Evolutionary conservation across 108 stramenopile species (phyloP), one percentile per base, ranked within the genome.

Genomic region (Nannochloropsis gaditana): DNA sequence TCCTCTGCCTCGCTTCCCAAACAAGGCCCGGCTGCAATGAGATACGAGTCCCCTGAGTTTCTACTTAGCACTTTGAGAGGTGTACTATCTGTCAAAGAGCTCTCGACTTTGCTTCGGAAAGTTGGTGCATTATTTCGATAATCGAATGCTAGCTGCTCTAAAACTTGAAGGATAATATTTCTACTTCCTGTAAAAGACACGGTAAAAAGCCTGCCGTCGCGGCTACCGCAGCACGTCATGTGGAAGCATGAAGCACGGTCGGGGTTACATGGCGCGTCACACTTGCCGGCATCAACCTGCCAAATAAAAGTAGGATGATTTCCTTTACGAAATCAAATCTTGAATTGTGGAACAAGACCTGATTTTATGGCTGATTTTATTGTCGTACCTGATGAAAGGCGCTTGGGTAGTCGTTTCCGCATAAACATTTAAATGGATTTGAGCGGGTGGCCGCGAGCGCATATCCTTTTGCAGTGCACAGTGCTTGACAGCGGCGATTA

Each of bases 321-420:
- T 31, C 31, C 31, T 31, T 31, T 1, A 31, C 31, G 31, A 31
- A 31, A 31, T 31, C 31, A 1, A 31, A 31, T 31, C 1, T 31
- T 31, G 31, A 31, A 31, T 1, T 31, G 31, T 31, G 31, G 31
- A 31, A 31, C 31, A 31, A 31, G 31, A 31, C 31, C 31, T n/a
- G n/a, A n/a, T n/a, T n/a, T n/a, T n/a, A n/a, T 31, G 31, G 31
- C 31, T 31, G 31, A 31, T 31, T 31, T 31, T 31, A 31, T 31
- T 31, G 31, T 31, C 31, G 31, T 73, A 73, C 59, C 59, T 73
- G 59, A n/a, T 73, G 59, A n/a, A 73, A 73, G 59, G 59, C 59
- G n/a, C 59, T 73, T 15, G 59, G 59, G 59, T 73, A 73, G 59
- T 73, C 59, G n/a, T 73, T 73, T n/a, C 59, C 59, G n/a, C 59